Conservation (phyloP, 495 filamentous ascomycete genomes). For the Wilcoxina mikolae region DNA sequence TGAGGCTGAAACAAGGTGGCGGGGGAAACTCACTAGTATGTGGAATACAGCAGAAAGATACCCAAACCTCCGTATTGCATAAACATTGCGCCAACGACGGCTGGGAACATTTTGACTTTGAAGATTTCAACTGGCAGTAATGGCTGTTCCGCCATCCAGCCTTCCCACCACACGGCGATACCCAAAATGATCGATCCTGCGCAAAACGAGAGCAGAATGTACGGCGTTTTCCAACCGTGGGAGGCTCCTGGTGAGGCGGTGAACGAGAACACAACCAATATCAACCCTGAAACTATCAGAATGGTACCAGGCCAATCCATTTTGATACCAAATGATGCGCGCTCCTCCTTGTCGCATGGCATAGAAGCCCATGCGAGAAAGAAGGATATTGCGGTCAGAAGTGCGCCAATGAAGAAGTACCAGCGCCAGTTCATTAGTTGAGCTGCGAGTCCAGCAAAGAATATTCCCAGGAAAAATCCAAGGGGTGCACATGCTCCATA, state of each 20-base stretch:
- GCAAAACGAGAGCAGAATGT: conserved; percentile 49
- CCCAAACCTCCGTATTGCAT: conserved; percentile 64
- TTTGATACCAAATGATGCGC: conserved; percentile 32
- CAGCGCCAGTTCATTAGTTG: conserved; percentile 54
- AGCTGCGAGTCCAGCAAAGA: conserved; percentile 56
- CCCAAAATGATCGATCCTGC: conserved; percentile 43
- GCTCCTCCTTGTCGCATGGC: conserved; percentile 46
- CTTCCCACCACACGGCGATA: conserved; percentile 55
- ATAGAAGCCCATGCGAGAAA: conserved; percentile 48
- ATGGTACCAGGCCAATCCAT: conserved; percentile 61
- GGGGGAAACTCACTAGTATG: conserved; percentile 50
- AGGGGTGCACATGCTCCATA: conserved; percentile 65
- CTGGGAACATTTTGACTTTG: conserved; percentile 53
- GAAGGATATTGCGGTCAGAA: conserved; percentile 35
- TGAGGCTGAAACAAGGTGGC: neutral
- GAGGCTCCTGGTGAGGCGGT: conserved; percentile 59
- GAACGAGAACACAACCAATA: conserved; percentile 64
- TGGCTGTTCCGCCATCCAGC: conserved; percentile 56
- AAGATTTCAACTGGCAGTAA: conserved; percentile 65
- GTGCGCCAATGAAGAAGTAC: conserved; percentile 67
- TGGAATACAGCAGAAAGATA: conserved; percentile 63
- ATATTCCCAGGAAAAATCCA: conserved; percentile 71
- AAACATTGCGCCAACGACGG: conserved; percentile 52
- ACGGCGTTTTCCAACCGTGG: conserved; percentile 56
- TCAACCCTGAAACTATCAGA: conserved; percentile 49